phyloP scores from a whole-genome alignment of 2,329 filamentous ascomycete species.

The Arthrobotrys iridis region DNA sequence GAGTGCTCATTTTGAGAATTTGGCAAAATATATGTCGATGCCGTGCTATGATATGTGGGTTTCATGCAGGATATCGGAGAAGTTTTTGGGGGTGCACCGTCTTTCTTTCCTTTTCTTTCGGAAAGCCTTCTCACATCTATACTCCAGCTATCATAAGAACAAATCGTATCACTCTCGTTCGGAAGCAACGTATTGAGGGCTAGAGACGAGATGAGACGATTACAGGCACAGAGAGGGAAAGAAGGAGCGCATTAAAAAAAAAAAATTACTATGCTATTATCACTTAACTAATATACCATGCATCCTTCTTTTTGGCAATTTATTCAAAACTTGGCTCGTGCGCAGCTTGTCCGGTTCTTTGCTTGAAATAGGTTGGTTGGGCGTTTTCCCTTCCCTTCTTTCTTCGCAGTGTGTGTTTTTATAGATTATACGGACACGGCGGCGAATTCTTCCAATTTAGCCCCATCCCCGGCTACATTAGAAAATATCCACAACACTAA shows the following conservation, averaged over 20 bases:
- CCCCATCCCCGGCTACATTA: constrained; percentile 43
- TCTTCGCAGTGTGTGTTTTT: constrained; percentile 2
- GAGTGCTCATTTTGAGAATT: constrained; percentile 13
- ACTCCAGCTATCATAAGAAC: constrained; percentile 12
- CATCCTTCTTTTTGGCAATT: constrained; percentile 35
- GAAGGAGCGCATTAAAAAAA: constrained; percentile 4
- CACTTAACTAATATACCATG: constrained; percentile 34
- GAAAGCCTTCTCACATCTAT: constrained; percentile 18
- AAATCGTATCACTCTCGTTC: constrained; percentile 21
- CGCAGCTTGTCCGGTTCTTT: constrained; percentile 41
- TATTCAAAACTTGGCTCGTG: constrained; percentile 55
- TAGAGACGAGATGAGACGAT: constrained; percentile 8
- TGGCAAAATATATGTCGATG: constrained; percentile 18
- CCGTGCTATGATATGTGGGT: constrained; percentile 9
- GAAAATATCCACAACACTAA: constrained; percentile 29
- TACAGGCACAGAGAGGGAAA: not conserved
- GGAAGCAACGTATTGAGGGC: not conserved
- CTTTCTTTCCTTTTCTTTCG: not conserved
- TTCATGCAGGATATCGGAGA: constrained; percentile 23
- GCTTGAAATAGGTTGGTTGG: constrained; percentile 19
- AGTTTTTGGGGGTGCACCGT: constrained; percentile 17
- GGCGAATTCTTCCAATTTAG: constrained; percentile 54
- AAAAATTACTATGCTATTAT: not conserved
- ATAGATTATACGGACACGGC: constrained; percentile 19
- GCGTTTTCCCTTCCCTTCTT: not conserved